A percentile compares a stretch with the other conserved stretches of the same genome.
phyloP scores from a whole-genome alignment of 345 rosid genomes.

The Boechera stricta region DNA sequence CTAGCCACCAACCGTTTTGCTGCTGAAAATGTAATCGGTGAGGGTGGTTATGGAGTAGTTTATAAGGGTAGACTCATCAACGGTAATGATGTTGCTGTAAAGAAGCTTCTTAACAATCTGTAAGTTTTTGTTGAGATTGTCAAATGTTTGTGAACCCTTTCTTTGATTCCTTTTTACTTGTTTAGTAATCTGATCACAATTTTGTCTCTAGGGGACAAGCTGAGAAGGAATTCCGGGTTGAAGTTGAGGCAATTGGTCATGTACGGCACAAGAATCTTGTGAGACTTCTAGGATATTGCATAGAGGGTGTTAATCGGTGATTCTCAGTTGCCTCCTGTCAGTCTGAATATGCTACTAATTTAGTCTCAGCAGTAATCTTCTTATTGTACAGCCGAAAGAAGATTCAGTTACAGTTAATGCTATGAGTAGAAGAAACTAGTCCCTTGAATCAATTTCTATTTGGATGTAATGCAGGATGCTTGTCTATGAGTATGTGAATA shows the following conservation, averaged over 20 bases:
- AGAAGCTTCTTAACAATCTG: slow-evolving; percentile 96
- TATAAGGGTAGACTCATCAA: slow-evolving; percentile 82
- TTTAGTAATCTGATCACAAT: slow-evolving; percentile 6
- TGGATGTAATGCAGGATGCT: slow-evolving; percentile 60
- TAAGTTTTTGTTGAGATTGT: slow-evolving; percentile 47
- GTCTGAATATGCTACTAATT: slow-evolving; percentile 13
- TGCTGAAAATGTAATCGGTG: slow-evolving; percentile 85
- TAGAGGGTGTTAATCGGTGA: slow-evolving; percentile 93
- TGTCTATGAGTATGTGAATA: slow-evolving; percentile 86
- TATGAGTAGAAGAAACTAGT: slow-evolving; percentile 1
- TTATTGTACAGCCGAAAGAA: neutral
- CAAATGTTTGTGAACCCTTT: slow-evolving; percentile 21
- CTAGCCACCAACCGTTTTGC: slow-evolving; percentile 78
- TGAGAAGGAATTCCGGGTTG: slow-evolving; percentile 93
- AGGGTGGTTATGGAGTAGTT: slow-evolving; percentile 98
- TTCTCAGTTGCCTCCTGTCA: slow-evolving; percentile 32
- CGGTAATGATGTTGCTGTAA: slow-evolving; percentile 95
- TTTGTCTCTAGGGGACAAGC: slow-evolving; percentile 81
- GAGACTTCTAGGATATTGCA: slow-evolving; percentile 86
- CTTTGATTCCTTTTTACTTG: slow-evolving; percentile 23
- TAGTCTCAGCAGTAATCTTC: neutral
- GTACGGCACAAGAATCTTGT: slow-evolving; percentile 97
- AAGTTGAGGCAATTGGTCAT: slow-evolving; percentile 98
- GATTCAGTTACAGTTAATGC: neutral
- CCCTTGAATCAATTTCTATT: neutral